phyloP scores from a whole-genome alignment of 257 asterid species.

The Hygrophila difformis region DNA sequence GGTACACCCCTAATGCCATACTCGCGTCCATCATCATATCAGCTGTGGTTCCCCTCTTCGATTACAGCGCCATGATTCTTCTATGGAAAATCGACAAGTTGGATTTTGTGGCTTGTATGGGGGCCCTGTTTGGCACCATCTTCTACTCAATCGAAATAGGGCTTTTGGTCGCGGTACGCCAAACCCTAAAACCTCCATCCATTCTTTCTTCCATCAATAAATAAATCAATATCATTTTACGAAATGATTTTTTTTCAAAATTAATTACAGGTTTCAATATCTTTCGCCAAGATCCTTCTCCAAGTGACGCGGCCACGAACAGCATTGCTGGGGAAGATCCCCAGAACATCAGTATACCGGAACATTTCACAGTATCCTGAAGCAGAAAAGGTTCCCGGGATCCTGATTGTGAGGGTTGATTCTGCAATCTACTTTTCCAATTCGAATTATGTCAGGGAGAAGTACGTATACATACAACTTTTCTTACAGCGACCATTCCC shows the following conservation, averaged over 20 bases:
- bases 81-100: constrained; percentile 68
- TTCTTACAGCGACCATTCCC: too few relatives aligned
- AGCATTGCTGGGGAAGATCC: constrained; percentile 51
- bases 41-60: constrained; percentile 51
- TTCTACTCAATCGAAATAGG: constrained; percentile 57
- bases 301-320: constrained; percentile 69
- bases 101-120: constrained; percentile 71
- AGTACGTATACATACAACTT: constrained; percentile 29
- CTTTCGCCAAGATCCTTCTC: constrained; percentile 55
- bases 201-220: too few relatives aligned
- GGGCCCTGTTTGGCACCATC: constrained; percentile 66
- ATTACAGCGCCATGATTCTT: constrained; percentile 40
- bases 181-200: neutral
- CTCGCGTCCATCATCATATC: constrained; percentile 60
- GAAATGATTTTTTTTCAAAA: too few relatives aligned
- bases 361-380: constrained; percentile 54
- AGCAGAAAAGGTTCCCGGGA: constrained; percentile 48
- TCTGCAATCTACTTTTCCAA: constrained; percentile 74
- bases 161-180: constrained; percentile 50
- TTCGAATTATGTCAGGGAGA: constrained; percentile 51
- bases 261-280: constrained; percentile 39
- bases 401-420: constrained; percentile 50
- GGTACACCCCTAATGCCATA: constrained; percentile 67
- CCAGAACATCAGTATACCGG: constrained; percentile 56
- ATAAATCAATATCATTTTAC: too few relatives aligned